Base-by-base conservation (phyloP, 2,329 filamentous ascomycete genomes). In the Diaporthe citri region DNA sequence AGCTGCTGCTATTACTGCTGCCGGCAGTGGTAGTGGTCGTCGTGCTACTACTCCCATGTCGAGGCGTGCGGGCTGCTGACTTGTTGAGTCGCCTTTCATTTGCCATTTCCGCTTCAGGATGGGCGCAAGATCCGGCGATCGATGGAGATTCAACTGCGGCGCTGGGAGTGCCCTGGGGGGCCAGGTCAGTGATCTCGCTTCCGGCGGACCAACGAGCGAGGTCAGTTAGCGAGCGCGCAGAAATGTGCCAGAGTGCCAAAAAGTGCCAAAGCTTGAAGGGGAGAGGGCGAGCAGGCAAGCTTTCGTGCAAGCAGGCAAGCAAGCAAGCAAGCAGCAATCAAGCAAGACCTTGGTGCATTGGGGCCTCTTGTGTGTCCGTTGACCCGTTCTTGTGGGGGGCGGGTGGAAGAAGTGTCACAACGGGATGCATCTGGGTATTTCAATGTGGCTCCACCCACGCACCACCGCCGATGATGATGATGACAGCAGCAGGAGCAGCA, bases 191-290 rank as follows among this genome's bases (percentile, higher is more conserved):
- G 31, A 72, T 39, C 52, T 62, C 70, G 34, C 70, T 64, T 72
- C 25, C 57, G 43, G 59, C 39, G 43, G 70, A 64, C 70, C 70
- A 72, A 72, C 70, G 70, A 72, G 70, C 48, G 59, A 41, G 36
- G 57, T 72, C 70, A 31, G 39, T 72, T 62, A 72, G 70, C 70
- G 70, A 72, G 57, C 28, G 43, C 22, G 70, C 36, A 62, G 57
- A n/a, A 48, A 6, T 17, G 56, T 57, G 67, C 70, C 43, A 39
- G 28, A 55, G 25, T 60, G 34, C 56, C 70, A 48, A 34, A 48
- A 36, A 41, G 39, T 39, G 46, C 46, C 46, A 69, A 52, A 28
- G 51, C 28, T 55, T 36, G 69, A 34, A 25, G 31, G 39, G 28
- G 22, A 22, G 69, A 57, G 56, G 36, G 41, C n/a, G 56, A 52